Percentiles rank a stretch among this genome's conserved stretches.
Conservation (phyloP, 768 basidiomycete species). For the Serendipita sp. region DNA sequence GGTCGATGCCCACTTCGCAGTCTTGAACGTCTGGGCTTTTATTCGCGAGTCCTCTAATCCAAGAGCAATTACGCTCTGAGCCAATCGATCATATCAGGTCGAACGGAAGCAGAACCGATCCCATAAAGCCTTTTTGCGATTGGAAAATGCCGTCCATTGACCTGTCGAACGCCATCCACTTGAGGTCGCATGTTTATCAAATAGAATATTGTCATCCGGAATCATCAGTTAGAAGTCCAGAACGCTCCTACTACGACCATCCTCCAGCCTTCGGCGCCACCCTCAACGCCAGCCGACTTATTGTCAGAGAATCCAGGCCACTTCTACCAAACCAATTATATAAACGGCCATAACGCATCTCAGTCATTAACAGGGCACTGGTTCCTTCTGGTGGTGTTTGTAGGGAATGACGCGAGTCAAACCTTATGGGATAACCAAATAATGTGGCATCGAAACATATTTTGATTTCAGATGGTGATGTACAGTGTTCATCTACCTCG, state of each 20-base stretch:
- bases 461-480: not conserved
- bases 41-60: not conserved
- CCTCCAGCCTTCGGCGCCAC: not conserved
- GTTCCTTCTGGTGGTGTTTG: no score
- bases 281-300: not conserved
- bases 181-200: not conserved
- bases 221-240: not conserved
- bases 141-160: not conserved
- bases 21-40: not conserved
- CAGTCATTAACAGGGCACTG: no score
- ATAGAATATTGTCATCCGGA: not conserved
- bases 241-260: not conserved
- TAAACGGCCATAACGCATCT: no score
- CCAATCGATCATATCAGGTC: not conserved
- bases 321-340: no score
- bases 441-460: no score
- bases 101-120: no score
- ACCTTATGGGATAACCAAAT: no score
- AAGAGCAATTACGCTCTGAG: conserved; percentile 2
- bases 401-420: no score
- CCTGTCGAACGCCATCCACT: not conserved
- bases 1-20: not conserved
- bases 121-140: not conserved
- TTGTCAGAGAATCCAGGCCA: no score
- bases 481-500: not conserved